These are phyloP conservation scores for Spathaspora sp. DNA, from an alignment of 1,139 yeast species.

Conservation along the genomic window DNA sequence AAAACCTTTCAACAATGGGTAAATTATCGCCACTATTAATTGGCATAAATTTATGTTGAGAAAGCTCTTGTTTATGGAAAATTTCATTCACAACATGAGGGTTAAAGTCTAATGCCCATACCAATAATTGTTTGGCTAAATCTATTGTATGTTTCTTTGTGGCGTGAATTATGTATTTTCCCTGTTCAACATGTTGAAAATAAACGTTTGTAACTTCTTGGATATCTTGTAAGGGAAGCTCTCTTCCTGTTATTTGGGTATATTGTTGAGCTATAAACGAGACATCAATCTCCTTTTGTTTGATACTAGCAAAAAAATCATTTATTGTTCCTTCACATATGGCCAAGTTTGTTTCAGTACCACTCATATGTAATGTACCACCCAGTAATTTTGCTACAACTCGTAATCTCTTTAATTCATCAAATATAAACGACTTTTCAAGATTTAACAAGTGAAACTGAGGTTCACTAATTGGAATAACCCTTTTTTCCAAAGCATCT, in stretches of 20 bases:
- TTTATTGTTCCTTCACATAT: constrained; percentile 11
- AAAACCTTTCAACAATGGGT: constrained; percentile 33
- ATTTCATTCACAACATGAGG: constrained; percentile 25
- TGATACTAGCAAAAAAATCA: constrained; percentile 15
- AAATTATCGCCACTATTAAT: constrained; percentile 33
- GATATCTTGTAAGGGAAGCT: constrained; percentile 25
- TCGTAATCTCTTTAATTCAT: constrained; percentile 4
- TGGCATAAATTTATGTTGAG: constrained; percentile 21
- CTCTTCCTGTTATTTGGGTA: constrained; percentile 22
- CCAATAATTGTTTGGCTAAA: constrained; percentile 36
- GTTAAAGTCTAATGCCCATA: constrained; percentile 41
- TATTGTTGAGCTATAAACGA: constrained; percentile 23
- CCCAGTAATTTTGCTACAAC: constrained; percentile 1
- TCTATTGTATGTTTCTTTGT: constrained; percentile 20
- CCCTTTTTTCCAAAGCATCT: constrained; percentile 33
- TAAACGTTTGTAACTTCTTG: constrained; percentile 36
- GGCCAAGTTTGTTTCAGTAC: constrained; percentile 5
- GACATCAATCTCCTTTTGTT: constrained; percentile 25
- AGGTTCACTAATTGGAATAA: constrained; percentile 14
- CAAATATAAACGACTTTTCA: constrained; percentile 4
- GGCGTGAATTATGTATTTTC: constrained; percentile 7
- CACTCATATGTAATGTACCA: constrained; percentile 6
- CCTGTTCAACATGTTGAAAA: constrained; percentile 24
- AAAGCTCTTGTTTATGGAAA: constrained; percentile 7
- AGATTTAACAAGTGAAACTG: constrained; percentile 45